Evolutionary conservation across 2,329 filamentous ascomycete genomes (phyloP), one percentile per base, ranked within the genome.

Genomic region (Ceratocystis huliohia): DNA sequence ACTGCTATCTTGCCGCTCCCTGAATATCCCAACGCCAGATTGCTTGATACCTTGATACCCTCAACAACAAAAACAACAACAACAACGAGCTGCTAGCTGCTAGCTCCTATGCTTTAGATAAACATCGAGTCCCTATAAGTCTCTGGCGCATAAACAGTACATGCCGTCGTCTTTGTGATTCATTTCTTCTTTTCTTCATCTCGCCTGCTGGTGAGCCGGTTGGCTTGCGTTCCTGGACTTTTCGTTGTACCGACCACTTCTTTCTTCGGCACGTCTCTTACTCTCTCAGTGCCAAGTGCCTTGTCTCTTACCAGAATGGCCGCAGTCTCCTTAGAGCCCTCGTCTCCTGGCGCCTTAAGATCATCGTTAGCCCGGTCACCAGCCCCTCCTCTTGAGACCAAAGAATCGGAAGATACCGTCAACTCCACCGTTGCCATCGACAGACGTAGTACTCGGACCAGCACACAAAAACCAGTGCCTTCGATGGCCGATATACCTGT

Each of bases 371-470:
- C 82, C 68, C 81, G 84, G 74, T 85, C 85, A 30, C 85, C 86
- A n/a, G 88, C 85, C 44, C 85, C 86, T 61, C 85, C 85, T n/a
- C 81, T 81, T 70, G 83, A 79, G 45, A 75, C 73, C 37, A 73
- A 73, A 70, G 77, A 78, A 61, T 66, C 72, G 67, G 75, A 76
- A 63, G 70, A 72, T 33, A 70, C 73, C 37, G 70, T 73, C 64
- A 78, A 77, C 13, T 41, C 37, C 69, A 71, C 74, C 46, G 70
- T 74, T n/a, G 71, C 76, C 57, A 71, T 72, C 50, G 74, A 74
- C 69, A 73, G 75, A 44, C 70, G 75, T n/a, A 71, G 77, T 71
- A 75, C 81, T 69, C 73, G 72, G 73, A 67, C 69, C 73, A 44
- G 78, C 73, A 4, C 45, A n/a, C 53, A 41, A 37, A 15, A 2